These are phyloP conservation scores for Claviceps sp. DNA, from an alignment of 2,329 filamentous ascomycete genomes.

Conservation along the genomic window DNA sequence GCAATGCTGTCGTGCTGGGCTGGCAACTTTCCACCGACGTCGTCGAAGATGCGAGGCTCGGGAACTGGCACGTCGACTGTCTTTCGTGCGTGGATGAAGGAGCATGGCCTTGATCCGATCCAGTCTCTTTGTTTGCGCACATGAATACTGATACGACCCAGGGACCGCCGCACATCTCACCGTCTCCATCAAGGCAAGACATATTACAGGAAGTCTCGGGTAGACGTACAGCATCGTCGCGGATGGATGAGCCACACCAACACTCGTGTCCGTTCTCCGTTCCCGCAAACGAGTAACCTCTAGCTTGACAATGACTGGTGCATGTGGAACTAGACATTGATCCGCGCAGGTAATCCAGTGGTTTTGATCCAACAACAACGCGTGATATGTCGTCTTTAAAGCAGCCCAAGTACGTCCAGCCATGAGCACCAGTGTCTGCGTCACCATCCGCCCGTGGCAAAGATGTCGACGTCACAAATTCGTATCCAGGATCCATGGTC, in stretches of 20 bases:
- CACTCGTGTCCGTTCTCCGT: conserved; percentile 37
- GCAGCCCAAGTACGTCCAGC: conserved; percentile 19
- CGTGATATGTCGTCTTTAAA: conserved; percentile 16
- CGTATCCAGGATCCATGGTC: background rate
- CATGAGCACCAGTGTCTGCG: background rate
- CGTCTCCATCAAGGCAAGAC: conserved; percentile 9
- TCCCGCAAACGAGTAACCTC: conserved; percentile 31
- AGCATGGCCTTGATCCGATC: background rate
- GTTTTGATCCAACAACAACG: conserved; percentile 11
- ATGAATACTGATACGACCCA: conserved; percentile 14
- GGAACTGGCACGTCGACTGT: background rate
- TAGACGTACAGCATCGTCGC: conserved; percentile 11
- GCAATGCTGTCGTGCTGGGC: background rate
- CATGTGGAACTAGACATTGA: conserved; percentile 37
- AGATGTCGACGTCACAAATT: background rate
- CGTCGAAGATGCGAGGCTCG: background rate
- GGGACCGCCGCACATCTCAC: conserved; percentile 13
- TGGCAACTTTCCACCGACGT: background rate
- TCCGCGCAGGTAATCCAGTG: conserved; percentile 14
- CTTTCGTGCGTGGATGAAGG: background rate
- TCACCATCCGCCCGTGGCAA: background rate
- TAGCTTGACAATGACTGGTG: conserved; percentile 29
- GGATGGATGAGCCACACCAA: conserved; percentile 29
- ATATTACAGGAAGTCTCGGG: conserved; percentile 13
- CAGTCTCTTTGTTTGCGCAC: background rate